Conservation (phyloP, 805 yeast species). For the Candida boidinii region DNA sequence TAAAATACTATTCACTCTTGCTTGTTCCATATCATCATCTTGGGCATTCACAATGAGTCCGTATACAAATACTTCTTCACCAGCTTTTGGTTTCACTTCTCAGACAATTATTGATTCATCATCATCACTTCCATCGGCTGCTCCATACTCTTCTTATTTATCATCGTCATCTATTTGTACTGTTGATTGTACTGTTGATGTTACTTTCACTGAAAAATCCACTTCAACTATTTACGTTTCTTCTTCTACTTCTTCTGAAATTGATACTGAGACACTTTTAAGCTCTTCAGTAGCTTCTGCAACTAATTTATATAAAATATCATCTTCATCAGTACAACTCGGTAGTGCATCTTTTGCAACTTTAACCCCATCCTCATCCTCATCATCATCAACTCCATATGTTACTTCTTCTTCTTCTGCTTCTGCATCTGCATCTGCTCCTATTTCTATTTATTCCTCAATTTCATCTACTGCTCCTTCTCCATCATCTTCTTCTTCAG, state of each 20-base stretch:
- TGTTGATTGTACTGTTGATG: too few species aligned
- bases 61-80: too few species aligned
- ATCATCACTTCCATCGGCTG: neutral
- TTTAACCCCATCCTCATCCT: slow-evolving; percentile 2
- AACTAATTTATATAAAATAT: neutral
- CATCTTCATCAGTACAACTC: too few species aligned
- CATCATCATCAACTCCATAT: slow-evolving; percentile 3
- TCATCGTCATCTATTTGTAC: neutral
- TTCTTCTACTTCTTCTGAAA: neutral
- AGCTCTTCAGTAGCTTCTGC: neutral
- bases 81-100: too few species aligned
- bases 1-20: too few species aligned
- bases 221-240: too few species aligned
- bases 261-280: neutral
- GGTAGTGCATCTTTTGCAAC: slow-evolving; percentile 1
- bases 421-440: slow-evolving; percentile 8
- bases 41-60: too few species aligned
- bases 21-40: too few species aligned
- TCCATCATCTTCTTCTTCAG: neutral
- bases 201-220: too few species aligned
- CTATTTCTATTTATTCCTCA: slow-evolving; percentile 9
- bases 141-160: neutral
- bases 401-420: slow-evolving; percentile 3
- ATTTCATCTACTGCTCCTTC: slow-evolving; percentile 3
- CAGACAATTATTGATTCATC: too few species aligned